These are phyloP conservation scores for Barbarea vulgaris DNA, from an alignment of 345 rosid genomes.

Conservation along the genomic window DNA sequence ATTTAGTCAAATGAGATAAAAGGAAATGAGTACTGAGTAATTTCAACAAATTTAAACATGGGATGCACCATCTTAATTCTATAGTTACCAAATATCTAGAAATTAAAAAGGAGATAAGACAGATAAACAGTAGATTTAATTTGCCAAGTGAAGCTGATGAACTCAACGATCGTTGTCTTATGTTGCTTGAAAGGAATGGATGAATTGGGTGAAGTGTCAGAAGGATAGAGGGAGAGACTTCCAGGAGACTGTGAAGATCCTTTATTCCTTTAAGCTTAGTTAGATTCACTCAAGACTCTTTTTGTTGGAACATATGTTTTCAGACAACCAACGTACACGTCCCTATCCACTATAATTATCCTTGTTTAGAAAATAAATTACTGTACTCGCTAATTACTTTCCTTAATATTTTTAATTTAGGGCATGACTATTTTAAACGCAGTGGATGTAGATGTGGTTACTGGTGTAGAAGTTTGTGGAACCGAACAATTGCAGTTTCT, in stretches of 20 bases:
- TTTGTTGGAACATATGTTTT: conserved; percentile 39
- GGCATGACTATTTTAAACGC: too few relatives aligned
- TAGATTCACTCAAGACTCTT: conserved; percentile 28
- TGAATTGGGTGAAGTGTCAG: conserved; percentile 40
- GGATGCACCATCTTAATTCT: conserved; percentile 30
- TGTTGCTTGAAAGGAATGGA: conserved; percentile 45
- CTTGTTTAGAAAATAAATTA: not conserved
- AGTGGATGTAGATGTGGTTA: too few relatives aligned
- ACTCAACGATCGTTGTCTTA: conserved; percentile 31
- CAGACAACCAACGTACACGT: conserved; percentile 39
- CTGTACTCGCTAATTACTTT: not conserved
- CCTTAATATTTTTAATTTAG: not conserved
- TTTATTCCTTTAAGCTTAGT: conserved; percentile 17
- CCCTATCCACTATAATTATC: not conserved
- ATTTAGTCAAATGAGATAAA: not conserved
- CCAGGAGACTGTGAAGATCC: conserved; percentile 31
- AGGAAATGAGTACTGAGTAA: not conserved
- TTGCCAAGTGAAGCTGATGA: conserved; percentile 26
- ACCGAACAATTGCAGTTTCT: too few relatives aligned
- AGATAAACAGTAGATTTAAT: conserved; percentile 4
- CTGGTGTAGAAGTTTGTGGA: too few relatives aligned
- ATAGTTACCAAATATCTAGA: conserved; percentile 7
- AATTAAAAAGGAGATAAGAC: conserved; percentile 10
- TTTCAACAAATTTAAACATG: conserved; percentile 12
- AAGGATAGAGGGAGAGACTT: conserved; percentile 17